These are phyloP conservation scores for Claviceps sp. DNA, from an alignment of 2,329 filamentous ascomycete species.

Conservation along the genomic window DNA sequence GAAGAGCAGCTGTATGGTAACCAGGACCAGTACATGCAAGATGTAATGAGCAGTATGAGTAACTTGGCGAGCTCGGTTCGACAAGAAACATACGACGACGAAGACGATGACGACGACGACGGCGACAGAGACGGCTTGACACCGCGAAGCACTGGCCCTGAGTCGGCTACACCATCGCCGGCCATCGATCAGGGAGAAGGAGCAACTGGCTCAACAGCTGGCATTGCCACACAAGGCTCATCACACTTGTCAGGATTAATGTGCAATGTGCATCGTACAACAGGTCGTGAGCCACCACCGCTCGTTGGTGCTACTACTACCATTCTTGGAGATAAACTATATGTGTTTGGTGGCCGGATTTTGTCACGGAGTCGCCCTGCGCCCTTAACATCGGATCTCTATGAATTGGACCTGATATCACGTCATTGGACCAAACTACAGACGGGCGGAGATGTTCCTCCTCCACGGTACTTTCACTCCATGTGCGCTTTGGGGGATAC, in stretches of 20 bases:
- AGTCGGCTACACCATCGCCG: conserved; percentile 44
- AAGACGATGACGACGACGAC: conserved; percentile 16
- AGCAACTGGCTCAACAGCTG: conserved; percentile 13
- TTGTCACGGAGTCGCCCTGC: conserved; percentile 69
- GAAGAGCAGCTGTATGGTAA: conserved; percentile 24
- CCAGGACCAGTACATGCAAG: conserved; percentile 18
- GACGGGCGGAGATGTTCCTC: conserved; percentile 70
- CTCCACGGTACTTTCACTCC: conserved; percentile 92
- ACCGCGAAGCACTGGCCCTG: conserved; percentile 38
- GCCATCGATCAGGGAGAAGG: conserved; percentile 25
- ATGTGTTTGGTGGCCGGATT: conserved; percentile 87
- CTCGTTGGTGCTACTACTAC: conserved; percentile 93
- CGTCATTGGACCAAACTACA: conserved; percentile 91
- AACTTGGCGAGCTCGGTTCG: conserved; percentile 27
- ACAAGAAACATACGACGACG: conserved; percentile 32
- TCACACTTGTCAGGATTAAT: conserved; percentile 52
- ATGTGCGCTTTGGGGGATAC: conserved; percentile 88
- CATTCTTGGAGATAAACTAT: conserved; percentile 86
- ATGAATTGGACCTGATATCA: conserved; percentile 81
- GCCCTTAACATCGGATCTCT: conserved; percentile 77
- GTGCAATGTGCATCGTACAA: conserved; percentile 71
- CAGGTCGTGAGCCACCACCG: conserved; percentile 78
- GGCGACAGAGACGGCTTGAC: conserved; percentile 32
- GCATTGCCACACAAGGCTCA: conserved; percentile 31
- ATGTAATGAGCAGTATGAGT: conserved; percentile 33